Base-by-base conservation (phyloP, 2,329 filamentous ascomycete species). In the Fusarium cyanostomum region DNA sequence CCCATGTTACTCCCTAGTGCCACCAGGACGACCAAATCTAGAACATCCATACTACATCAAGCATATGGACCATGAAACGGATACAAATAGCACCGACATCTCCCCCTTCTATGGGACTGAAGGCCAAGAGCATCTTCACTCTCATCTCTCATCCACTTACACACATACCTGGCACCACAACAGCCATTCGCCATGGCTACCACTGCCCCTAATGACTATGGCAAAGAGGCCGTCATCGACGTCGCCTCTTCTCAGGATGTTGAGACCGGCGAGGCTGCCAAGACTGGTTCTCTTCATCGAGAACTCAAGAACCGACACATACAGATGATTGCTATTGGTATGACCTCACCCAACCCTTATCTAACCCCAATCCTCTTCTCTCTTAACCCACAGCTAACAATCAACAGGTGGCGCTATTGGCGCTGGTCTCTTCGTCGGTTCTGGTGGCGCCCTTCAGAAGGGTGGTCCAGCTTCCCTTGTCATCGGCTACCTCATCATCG, bases 321-420 rank as follows among this genome's bases (percentile, higher is more conserved):
- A 75, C 94, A 97, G 81, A 97, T 97, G 94, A 97, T 97, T 82
- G 94, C 94, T 16, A 96, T 97, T 65, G 91, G 62, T 65, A 65
- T 41, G 62, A 10, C 48, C 30, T 48, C 7, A 39, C 31, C 45
- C 13, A 11, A 89, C 85, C 78, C 16, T 73, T n/a, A 8, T 18
- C n/a, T n/a, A n/a, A 28, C 9, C 16, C n/a, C 7, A 2, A 28
- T 24, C 12, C 26, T 21, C n/a, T 31, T 21, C 12, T 12, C 13
- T 26, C 16, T 4, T 10, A 48, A 4, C 26, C 26, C 12, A 11
- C 6, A 45, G 51, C 45, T 63, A 60, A 62, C 51, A 18, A 42
- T 37, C 2, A n/a, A 16, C 13, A 67, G 65, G 69, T 50, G 68
- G 68, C 56, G 69, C 69, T 59, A 44, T 71, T 86, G 89, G 89